These are phyloP conservation scores for Amanita fuliginea DNA, from an alignment of 768 basidiomycete species.

Conservation along the genomic window DNA sequence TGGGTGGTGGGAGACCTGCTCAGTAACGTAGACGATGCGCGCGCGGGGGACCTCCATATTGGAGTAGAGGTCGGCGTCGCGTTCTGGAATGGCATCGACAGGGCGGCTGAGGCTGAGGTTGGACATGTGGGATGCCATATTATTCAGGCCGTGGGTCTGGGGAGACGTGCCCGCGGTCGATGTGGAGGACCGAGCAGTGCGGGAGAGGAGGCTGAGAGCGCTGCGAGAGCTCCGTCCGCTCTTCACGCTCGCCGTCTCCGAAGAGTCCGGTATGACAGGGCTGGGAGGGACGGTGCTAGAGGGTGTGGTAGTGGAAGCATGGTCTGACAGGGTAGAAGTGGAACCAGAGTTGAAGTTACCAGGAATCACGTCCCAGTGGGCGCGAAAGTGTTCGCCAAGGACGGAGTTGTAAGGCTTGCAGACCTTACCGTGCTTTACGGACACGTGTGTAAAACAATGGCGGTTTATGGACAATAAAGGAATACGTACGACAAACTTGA, in stretches of 20 bases:
- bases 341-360: neutral
- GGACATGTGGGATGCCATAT: conserved; percentile 46
- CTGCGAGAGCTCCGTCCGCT: conserved; percentile 50
- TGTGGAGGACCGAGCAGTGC: conserved; percentile 32
- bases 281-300: conserved; percentile 11
- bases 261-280: conserved; percentile 7
- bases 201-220: conserved; percentile 43
- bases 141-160: conserved; percentile 24
- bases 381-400: conserved; percentile 80
- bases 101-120: conserved; percentile 42
- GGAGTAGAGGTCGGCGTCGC: conserved; percentile 5
- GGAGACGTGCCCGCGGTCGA: conserved; percentile 49
- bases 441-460: conserved; percentile 2
- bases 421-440: conserved; percentile 74
- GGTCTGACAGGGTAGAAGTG: conserved; percentile 31
- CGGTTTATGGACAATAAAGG: neutral
- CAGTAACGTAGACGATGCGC: conserved; percentile 76
- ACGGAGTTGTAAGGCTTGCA: conserved; percentile 91
- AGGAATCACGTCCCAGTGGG: conserved; percentile 77
- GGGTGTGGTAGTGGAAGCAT: conserved; percentile 17
- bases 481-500: conserved; percentile 74
- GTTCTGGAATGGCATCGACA: conserved; percentile 13
- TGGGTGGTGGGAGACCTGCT: conserved; percentile 96
- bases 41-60: conserved; percentile 27
- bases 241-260: conserved; percentile 46